These are phyloP conservation scores for Suillus clintonianus DNA, from an alignment of 768 basidiomycete genomes.

Conservation along the genomic window DNA sequence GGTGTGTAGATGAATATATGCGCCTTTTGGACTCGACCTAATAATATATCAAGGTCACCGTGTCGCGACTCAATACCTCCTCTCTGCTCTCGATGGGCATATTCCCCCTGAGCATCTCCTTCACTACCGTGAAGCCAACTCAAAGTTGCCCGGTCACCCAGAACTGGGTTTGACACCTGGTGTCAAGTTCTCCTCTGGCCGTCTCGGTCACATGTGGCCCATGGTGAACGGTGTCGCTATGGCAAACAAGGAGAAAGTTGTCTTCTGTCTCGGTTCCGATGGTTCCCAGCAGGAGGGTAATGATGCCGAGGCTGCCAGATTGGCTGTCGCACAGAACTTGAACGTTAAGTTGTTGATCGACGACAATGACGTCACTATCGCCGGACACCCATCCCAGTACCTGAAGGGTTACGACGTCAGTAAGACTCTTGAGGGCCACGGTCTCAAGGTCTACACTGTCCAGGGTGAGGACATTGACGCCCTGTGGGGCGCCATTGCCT, in stretches of 20 bases:
- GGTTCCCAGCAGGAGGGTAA: slow-evolving; percentile 92
- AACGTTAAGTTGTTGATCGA: slow-evolving; percentile 89
- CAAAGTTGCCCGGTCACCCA: slow-evolving; percentile 86
- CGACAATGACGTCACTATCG: slow-evolving; percentile 90
- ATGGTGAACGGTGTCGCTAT: slow-evolving; percentile 84
- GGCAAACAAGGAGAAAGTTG: slow-evolving; percentile 72
- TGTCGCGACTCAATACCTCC: slow-evolving; percentile 87
- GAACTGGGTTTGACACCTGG: slow-evolving; percentile 91
- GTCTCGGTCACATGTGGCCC: slow-evolving; percentile 91
- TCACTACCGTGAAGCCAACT: slow-evolving; percentile 84
- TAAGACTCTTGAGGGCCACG: slow-evolving; percentile 80
- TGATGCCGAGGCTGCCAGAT: slow-evolving; percentile 85
- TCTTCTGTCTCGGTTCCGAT: slow-evolving; percentile 86
- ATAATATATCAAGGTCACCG: slow-evolving; percentile 64
- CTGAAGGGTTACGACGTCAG: slow-evolving; percentile 74
- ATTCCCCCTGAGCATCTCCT: slow-evolving; percentile 76
- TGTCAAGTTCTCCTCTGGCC: slow-evolving; percentile 91
- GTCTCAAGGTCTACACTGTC: slow-evolving; percentile 71
- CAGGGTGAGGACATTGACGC: slow-evolving; percentile 81
- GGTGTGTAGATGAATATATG: slow-evolving; percentile 44
- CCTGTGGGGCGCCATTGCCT: slow-evolving; percentile 67
- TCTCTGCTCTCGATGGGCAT: slow-evolving; percentile 74
- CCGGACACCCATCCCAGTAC: slow-evolving; percentile 88
- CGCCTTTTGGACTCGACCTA: slow-evolving; percentile 1
- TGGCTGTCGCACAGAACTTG: slow-evolving; percentile 80